These are phyloP conservation scores for Lathyrus sativus DNA, from an alignment of 306 rosid species.

Conservation along the genomic window DNA sequence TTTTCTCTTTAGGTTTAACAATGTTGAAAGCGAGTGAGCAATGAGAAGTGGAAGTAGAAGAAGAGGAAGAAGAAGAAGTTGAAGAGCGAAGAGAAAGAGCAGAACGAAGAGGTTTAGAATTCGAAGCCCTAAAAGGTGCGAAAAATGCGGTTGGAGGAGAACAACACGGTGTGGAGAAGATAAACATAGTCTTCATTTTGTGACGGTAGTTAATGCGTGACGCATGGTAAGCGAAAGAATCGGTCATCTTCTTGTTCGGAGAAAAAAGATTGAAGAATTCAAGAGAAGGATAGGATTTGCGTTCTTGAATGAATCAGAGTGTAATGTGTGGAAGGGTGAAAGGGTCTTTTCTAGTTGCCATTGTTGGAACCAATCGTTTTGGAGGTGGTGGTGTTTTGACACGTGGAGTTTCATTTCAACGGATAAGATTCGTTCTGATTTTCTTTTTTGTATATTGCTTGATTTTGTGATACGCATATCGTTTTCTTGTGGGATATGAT, in stretches of 20 bases:
- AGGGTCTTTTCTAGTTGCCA: not conserved
- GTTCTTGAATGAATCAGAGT: not conserved
- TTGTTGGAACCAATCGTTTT: constrained; percentile 14
- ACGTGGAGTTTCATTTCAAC: constrained; percentile 24
- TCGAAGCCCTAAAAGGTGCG: constrained; percentile 33
- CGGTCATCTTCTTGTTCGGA: constrained; percentile 20
- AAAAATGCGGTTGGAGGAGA: constrained; percentile 44
- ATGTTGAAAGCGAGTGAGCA: constrained; percentile 29
- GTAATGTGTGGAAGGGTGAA: constrained; percentile 7
- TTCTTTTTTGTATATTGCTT: not conserved
- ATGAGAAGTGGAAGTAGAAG: not conserved
- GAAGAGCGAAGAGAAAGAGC: constrained; percentile 28
- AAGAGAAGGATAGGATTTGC: not conserved
- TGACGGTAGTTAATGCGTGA: constrained; percentile 1
- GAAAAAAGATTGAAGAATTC: not conserved
- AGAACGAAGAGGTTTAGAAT: constrained; percentile 6
- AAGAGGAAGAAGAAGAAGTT: not conserved
- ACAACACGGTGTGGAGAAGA: constrained; percentile 35
- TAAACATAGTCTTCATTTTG: constrained; percentile 34
- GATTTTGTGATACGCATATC: not conserved
- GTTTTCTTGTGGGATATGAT: not conserved
- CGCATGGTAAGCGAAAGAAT: constrained; percentile 29
- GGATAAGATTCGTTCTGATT: constrained; percentile 28
- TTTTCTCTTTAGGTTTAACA: constrained; percentile 14
- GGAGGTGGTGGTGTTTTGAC: not conserved